phyloP scores from a whole-genome alignment of 305 asterid genomes.

The Fraxinus nigra region DNA sequence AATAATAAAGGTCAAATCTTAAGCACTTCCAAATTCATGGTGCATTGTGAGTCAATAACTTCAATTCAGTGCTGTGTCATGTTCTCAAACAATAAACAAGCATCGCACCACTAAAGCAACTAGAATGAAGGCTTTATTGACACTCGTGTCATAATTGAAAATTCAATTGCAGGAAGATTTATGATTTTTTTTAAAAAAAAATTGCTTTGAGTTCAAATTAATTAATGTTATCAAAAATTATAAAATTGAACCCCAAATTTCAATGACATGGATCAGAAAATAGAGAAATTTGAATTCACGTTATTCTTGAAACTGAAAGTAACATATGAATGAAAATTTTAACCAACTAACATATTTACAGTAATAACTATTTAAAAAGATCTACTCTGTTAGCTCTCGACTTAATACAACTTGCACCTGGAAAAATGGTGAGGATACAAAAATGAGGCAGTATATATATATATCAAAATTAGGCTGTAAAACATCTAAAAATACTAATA shows the following conservation, averaged over 20 bases:
- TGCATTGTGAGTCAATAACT: neutral
- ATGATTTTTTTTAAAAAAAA: too few relatives aligned
- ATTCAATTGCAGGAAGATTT: neutral
- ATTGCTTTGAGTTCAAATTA: neutral
- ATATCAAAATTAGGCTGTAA: neutral
- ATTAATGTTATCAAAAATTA: neutral
- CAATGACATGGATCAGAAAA: neutral
- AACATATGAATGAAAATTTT: neutral
- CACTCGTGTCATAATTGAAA: neutral
- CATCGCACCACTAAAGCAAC: neutral
- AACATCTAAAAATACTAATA: neutral
- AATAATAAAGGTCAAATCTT: neutral
- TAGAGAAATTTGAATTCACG: neutral
- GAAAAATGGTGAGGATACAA: neutral
- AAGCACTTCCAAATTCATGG: neutral
- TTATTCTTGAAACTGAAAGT: neutral
- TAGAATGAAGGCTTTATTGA: neutral
- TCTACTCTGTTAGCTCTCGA: neutral
- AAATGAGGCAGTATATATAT: neutral
- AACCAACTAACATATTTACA: neutral
- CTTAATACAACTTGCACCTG: neutral
- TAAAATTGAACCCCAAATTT: neutral
- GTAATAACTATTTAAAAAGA: neutral
- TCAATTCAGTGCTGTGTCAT: conserved; percentile 8
- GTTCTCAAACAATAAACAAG: neutral